Evolutionary conservation across 495 filamentous ascomycete genomes (phyloP), one percentile per base, ranked within the genome.

Genomic region (Penicillium antarcticum): DNA sequence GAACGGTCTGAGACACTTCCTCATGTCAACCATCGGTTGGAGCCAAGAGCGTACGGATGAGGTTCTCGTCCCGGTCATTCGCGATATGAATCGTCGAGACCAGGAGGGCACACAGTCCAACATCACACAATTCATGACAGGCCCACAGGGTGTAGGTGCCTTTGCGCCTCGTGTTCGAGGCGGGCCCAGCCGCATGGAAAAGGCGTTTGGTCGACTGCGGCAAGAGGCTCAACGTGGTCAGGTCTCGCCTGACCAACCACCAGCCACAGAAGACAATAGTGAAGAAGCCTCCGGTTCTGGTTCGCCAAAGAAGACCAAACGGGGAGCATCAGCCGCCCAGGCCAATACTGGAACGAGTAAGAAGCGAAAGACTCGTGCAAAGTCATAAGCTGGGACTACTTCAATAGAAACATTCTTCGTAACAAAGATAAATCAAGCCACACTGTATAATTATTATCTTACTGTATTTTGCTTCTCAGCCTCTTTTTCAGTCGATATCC

Each of bases 1-100:
- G 4, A 89, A 94, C 40, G 87, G 88, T 0, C 68, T 98, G 45
- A 69, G 95, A n/a, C 72, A 72, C 14, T 98, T 92, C 58, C 73
- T 98, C 36, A 96, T 95, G 90, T 70, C 76, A n/a, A 95, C 91
- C 1, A 87, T 98, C 52, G 94, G 94, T 1, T 98, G 94, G 94
- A 81, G 77, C 40, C 83, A 86, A 61, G 92, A 96, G 61, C 78
- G 89, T 17, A 97, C 92, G 0, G 95, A 97, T 55, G 92, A 97
- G 63, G 87, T 97, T 2, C 80, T 98, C 3, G 88, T 97, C 9
- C 94, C 94, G 0, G 95, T 98, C 0, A 90, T 98, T 31, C 77
- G 83, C 41, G 95, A 97, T 63, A 95, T 97, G 89, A 97, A 97
- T 67, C 79, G 80, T 2, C 75, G 92, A 31, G 85, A 87, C 52